Base-by-base conservation (phyloP, 2,329 filamentous ascomycete species). In the Dryadomyces quercus-mongolicae region DNA sequence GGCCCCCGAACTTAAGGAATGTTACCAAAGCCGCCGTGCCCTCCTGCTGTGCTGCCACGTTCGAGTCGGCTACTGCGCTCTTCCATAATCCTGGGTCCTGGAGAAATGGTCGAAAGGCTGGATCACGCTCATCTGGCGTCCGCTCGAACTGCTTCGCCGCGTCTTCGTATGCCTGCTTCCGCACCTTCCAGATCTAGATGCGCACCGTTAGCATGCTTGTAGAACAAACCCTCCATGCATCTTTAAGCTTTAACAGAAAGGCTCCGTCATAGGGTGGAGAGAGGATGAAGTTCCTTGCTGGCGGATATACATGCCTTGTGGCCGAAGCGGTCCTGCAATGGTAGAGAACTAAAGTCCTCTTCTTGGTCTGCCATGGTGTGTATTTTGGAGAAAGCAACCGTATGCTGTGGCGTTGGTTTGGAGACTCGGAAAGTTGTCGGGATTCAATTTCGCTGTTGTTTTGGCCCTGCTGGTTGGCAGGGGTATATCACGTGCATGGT, bases 21-120 rank as follows among this genome's bases (percentile, higher is more conserved):
- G 89, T 84, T 70, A 90, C 95, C 63, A 95, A 80, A 42, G 92
- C 86, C 49, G 80, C 83, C 49, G 98, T 81, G 58, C 88, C 93
- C 62, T 98, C 94, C 70, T 94, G 86, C 68, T 98, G 93, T 38
- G 94, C 93, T 18, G 92, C 93, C 56, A 98, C 93, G 64, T 98
- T 98, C 54, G 91, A 93, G 70, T 98, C 93, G 62, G 84, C 83
- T 7, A 93, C 92, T 1, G 91, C 93, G 40, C 83, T 85, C 68
- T 97, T 97, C 92, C 90, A 96, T 57, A 98, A 68, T 58, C 82
- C 74, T 1, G 90, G 77, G 61, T 98, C 93, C 66, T 86, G 82
- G 57, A 93, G 71, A 64, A 97, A 98, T 1, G 92, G 89, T 62
- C 83, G 80, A 63, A 98, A 96, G 40, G 84, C 84, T 13, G 90